Percentiles rank a stretch among this genome's conserved stretches.
Evolutionary conservation across 2,329 filamentous ascomycete species (phyloP).

Genomic region (Aspergillus fumigatiaffinis): DNA sequence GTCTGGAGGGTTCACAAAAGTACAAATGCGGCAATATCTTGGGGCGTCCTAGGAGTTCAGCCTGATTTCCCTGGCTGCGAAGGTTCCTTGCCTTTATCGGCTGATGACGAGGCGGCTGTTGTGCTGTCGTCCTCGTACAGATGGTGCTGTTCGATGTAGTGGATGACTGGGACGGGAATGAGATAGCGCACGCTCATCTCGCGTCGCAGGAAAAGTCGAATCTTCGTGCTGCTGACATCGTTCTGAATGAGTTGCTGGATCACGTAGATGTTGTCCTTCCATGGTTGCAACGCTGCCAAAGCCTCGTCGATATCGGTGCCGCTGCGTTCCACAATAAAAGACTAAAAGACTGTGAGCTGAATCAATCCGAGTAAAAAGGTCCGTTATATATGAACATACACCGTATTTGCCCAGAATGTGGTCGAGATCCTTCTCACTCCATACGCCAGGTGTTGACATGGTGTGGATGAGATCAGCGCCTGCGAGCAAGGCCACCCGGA

Average conservation of each 20-base stretch:
- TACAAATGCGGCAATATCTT: neutral
- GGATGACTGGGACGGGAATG: constrained; percentile 69
- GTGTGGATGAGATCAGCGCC: constrained; percentile 73
- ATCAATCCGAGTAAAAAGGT: neutral
- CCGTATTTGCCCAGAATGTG: constrained; percentile 83
- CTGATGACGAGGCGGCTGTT: constrained; percentile 13
- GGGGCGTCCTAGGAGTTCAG: constrained; percentile 14
- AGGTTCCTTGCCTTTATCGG: constrained; percentile 34
- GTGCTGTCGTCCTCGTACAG: constrained; percentile 57
- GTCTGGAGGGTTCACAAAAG: neutral
- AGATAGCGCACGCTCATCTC: constrained; percentile 78
- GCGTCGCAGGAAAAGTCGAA: constrained; percentile 72
- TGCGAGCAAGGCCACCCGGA: constrained; percentile 75
- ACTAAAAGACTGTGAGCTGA: constrained; percentile 29
- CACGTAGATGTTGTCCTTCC: constrained; percentile 81
- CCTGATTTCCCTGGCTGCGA: constrained; percentile 22
- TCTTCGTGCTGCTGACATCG: constrained; percentile 77
- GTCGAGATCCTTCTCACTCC: constrained; percentile 79
- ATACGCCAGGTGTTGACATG: constrained; percentile 68
- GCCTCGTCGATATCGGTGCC: constrained; percentile 89
- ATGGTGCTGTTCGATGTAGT: constrained; percentile 66
- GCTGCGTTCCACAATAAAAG: constrained; percentile 81
- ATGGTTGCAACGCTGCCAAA: constrained; percentile 73
- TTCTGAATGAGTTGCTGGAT: constrained; percentile 86
- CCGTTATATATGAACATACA: constrained; percentile 25